These are phyloP conservation scores for Xylaria nigripes DNA, from an alignment of 495 filamentous ascomycete species.

Conservation along the genomic window DNA sequence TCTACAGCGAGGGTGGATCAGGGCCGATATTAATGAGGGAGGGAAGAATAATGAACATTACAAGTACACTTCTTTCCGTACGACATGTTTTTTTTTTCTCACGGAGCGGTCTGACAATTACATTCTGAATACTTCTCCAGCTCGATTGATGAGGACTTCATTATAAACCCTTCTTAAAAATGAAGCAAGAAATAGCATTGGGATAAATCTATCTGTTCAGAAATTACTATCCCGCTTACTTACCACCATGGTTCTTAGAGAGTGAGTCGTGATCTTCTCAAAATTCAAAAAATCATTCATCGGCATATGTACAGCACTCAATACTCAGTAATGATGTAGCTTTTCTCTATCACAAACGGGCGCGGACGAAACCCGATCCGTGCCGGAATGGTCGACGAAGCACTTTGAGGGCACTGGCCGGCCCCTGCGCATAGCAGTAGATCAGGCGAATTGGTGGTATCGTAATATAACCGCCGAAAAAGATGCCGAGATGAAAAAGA, in stretches of 20 bases:
- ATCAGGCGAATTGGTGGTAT: slow-evolving; percentile 19
- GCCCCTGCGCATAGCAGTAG: slow-evolving; percentile 18
- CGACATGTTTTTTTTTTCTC: no score
- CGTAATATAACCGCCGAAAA: slow-evolving; percentile 12
- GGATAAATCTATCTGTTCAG: not conserved
- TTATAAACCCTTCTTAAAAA: no score
- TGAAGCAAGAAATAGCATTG: not conserved
- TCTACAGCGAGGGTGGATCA: not conserved
- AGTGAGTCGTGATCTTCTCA: slow-evolving; percentile 1
- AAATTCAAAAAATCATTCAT: not conserved
- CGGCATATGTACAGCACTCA: not conserved
- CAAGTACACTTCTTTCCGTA: not conserved
- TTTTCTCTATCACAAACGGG: slow-evolving; percentile 16
- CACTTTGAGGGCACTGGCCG: slow-evolving; percentile 11
- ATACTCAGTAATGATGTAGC: slow-evolving; percentile 2
- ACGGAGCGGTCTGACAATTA: not conserved
- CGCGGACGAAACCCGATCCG: slow-evolving; percentile 9
- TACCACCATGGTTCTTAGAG: slow-evolving; percentile 15
- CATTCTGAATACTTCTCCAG: no score
- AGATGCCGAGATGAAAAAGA: slow-evolving; percentile 10
- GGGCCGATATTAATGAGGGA: not conserved
- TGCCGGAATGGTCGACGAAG: slow-evolving; percentile 16
- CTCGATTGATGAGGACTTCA: no score
- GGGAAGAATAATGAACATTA: no score
- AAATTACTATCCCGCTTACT: not conserved